Conservation (phyloP, 2,329 filamentous ascomycete species). For the Periconia sp. region DNA sequence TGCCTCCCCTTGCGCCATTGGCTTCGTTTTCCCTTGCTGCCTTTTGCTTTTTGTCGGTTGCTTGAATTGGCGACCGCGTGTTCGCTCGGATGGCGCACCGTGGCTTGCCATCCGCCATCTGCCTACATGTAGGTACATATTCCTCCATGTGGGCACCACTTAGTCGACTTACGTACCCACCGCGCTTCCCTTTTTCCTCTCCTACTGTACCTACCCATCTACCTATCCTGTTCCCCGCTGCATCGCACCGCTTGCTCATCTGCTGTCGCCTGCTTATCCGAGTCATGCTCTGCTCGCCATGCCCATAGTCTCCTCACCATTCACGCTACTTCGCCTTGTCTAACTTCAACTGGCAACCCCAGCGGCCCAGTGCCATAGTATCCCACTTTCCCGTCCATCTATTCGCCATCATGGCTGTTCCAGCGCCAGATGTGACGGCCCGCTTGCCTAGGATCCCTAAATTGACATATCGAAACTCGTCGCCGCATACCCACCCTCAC, state of each 20-base stretch:
- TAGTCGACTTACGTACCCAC: no score
- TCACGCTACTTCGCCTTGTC: conserved; percentile 6
- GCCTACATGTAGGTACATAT: no score
- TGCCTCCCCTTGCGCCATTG: no score
- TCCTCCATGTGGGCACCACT: no score
- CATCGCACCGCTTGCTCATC: neutral
- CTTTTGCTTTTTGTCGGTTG: no score
- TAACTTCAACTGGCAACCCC: conserved; percentile 16
- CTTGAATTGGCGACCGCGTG: neutral
- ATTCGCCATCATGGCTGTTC: conserved; percentile 27
- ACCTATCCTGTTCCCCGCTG: neutral
- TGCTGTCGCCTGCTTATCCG: neutral
- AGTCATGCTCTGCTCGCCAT: conserved; percentile 8
- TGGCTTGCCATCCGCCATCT: neutral
- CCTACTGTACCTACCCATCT: neutral
- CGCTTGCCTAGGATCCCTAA: conserved; percentile 36
- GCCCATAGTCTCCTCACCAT: conserved; percentile 5
- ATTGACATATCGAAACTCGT: conserved; percentile 35
- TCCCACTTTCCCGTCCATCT: neutral
- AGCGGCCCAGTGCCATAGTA: neutral
- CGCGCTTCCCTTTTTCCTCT: neutral
- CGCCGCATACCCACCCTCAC: conserved; percentile 19
- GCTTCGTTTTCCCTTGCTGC: no score
- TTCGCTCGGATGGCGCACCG: neutral
- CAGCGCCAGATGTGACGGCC: conserved; percentile 31